Conservation (phyloP, 805 yeast genomes). For the Candida nonsorbophila region DNA sequence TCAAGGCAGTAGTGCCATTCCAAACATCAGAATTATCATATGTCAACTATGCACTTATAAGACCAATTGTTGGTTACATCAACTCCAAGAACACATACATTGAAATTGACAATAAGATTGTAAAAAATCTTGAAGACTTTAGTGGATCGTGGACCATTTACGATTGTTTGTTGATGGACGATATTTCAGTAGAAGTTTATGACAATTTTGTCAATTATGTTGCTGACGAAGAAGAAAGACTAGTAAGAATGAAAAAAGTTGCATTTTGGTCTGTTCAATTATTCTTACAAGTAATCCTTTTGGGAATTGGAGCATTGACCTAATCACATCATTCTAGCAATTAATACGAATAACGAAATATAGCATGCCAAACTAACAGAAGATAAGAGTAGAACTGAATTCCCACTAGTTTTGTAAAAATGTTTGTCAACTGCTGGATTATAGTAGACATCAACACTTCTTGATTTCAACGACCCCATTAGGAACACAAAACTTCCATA, state of each 20-base stretch:
- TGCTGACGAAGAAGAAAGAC: conserved; percentile 76
- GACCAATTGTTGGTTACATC: conserved; percentile 95
- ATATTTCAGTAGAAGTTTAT: conserved; percentile 81
- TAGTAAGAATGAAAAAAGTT: conserved; percentile 69
- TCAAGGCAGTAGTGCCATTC: conserved; percentile 84
- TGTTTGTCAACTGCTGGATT: conserved; percentile 30
- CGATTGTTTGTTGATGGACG: conserved; percentile 88
- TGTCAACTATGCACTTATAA: conserved; percentile 81
- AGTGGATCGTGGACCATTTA: conserved; percentile 96
- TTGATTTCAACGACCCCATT: conserved; percentile 33
- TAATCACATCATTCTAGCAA: conserved; percentile 34
- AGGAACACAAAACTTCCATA: conserved; percentile 46
- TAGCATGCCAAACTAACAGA: conserved; percentile 48
- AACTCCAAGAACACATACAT: conserved; percentile 86
- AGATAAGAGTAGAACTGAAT: conserved; percentile 49
- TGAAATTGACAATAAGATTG: conserved; percentile 78
- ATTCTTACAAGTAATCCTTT: conserved; percentile 64
- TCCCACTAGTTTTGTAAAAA: conserved; percentile 58
- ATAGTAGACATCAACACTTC: conserved; percentile 31
- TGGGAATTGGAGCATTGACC: conserved; percentile 66
- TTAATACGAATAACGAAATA: conserved; percentile 44
- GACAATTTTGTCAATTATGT: conserved; percentile 87
- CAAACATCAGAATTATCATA: conserved; percentile 86
- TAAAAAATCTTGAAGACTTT: conserved; percentile 75
- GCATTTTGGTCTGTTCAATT: conserved; percentile 92